phyloP scores from a whole-genome alignment of 2,329 filamentous ascomycete species.

The Aspergillus quadricinctus region DNA sequence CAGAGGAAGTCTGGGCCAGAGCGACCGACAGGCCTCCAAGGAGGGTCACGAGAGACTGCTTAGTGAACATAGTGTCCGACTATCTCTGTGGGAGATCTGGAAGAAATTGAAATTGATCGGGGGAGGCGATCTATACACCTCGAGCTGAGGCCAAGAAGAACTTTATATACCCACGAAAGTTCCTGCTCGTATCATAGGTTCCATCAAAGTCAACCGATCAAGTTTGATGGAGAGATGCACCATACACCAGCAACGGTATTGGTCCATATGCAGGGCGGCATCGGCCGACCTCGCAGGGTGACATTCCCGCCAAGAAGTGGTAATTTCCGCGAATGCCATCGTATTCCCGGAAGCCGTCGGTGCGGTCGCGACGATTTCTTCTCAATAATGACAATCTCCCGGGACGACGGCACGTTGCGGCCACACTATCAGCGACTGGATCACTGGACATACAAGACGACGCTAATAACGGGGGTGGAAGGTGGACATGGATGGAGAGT shows the following conservation, averaged over 20 bases:
- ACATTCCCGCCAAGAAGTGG: background rate
- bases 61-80: slow-evolving; percentile 15
- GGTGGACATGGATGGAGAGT: no score
- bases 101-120: background rate
- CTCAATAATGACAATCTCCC: background rate
- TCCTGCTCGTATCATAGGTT: background rate
- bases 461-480: background rate
- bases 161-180: background rate
- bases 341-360: no score
- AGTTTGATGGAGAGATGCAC: no score
- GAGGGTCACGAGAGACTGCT: slow-evolving; percentile 16
- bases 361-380: no score
- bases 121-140: background rate
- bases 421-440: background rate
- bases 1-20: slow-evolving; percentile 20
- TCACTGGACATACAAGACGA: background rate
- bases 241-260: background rate
- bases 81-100: background rate
- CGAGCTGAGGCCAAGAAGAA: background rate
- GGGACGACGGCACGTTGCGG: background rate
- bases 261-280: no score
- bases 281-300: no score
- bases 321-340: no score
- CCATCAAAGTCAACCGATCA: background rate
- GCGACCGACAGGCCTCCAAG: slow-evolving; percentile 18